Evolutionary conservation across 192 early-diverging fungal species (phyloP).

Genomic region (Gigaspora rosea): DNA sequence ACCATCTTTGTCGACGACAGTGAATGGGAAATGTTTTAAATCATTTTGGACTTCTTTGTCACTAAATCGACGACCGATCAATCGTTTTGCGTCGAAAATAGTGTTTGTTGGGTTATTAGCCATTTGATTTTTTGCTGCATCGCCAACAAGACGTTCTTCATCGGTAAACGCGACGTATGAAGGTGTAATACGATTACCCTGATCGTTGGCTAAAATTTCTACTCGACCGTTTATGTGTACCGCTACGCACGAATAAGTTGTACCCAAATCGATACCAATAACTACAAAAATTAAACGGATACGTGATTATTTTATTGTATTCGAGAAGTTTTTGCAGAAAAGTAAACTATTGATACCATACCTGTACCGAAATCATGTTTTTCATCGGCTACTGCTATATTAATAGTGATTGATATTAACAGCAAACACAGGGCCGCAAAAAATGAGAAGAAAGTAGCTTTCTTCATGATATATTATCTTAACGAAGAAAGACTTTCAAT

Average conservation of each 20-base stretch:
- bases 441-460: slow-evolving; percentile 18
- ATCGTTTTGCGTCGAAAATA: slow-evolving; percentile 91
- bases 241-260: slow-evolving; percentile 91
- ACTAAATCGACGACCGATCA: slow-evolving; percentile 86
- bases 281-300: slow-evolving; percentile 36
- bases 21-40: slow-evolving; percentile 96
- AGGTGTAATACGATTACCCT: slow-evolving; percentile 93
- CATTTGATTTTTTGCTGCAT: slow-evolving; percentile 95
- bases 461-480: slow-evolving; percentile 8
- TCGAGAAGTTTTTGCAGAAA: background rate
- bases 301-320: background rate
- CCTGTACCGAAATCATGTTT: slow-evolving; percentile 5
- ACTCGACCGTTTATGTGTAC: slow-evolving; percentile 93
- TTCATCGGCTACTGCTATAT: slow-evolving; percentile 10
- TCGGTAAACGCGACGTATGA: slow-evolving; percentile 94
- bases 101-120: slow-evolving; percentile 89
- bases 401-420: slow-evolving; percentile 14
- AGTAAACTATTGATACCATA: background rate
- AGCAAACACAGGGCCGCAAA: background rate
- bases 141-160: slow-evolving; percentile 89
- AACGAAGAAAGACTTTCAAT: background rate
- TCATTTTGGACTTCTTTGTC: slow-evolving; percentile 91
- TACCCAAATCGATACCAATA: slow-evolving; percentile 96
- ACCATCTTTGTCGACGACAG: slow-evolving; percentile 76
- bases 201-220: slow-evolving; percentile 98